Evolutionary conservation across 2,329 filamentous ascomycete species (phyloP).

Genomic region (Thyridium curvatum): DNA sequence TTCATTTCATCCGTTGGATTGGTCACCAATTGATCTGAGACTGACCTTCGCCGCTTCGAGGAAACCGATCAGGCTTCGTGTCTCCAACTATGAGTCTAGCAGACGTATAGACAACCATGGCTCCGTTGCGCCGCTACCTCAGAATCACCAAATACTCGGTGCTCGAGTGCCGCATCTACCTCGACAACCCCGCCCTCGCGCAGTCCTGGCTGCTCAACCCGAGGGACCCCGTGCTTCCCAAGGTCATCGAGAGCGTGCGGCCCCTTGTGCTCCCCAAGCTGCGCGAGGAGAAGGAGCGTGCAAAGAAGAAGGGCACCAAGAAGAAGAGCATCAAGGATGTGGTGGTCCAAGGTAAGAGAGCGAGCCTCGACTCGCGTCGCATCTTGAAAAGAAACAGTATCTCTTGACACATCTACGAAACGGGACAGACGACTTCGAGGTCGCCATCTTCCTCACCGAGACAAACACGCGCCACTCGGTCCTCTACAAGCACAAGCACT

Average conservation of each 20-base stretch:
- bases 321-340: slow-evolving; percentile 85
- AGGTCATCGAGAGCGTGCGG: slow-evolving; percentile 77
- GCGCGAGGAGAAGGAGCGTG: slow-evolving; percentile 72
- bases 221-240: slow-evolving; percentile 68
- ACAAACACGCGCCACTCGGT: slow-evolving; percentile 79
- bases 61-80: no score
- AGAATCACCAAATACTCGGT: slow-evolving; percentile 91
- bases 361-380: no score
- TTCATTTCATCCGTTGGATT: no score
- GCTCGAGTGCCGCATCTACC: slow-evolving; percentile 93
- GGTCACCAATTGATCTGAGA: no score
- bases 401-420: no score
- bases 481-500: slow-evolving; percentile 77
- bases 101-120: slow-evolving; percentile 47
- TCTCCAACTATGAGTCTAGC: no score
- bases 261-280: slow-evolving; percentile 87
- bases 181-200: slow-evolving; percentile 80
- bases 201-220: slow-evolving; percentile 80
- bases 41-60: no score
- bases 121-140: slow-evolving; percentile 81
- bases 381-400: no score
- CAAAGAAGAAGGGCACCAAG: slow-evolving; percentile 59
- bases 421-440: slow-evolving; percentile 80
- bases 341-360: slow-evolving; percentile 68
- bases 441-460: slow-evolving; percentile 88